Evolutionary conservation across 1,284 basidiomycete genomes (phyloP).

Genomic region (Cronartium quercuum): DNA sequence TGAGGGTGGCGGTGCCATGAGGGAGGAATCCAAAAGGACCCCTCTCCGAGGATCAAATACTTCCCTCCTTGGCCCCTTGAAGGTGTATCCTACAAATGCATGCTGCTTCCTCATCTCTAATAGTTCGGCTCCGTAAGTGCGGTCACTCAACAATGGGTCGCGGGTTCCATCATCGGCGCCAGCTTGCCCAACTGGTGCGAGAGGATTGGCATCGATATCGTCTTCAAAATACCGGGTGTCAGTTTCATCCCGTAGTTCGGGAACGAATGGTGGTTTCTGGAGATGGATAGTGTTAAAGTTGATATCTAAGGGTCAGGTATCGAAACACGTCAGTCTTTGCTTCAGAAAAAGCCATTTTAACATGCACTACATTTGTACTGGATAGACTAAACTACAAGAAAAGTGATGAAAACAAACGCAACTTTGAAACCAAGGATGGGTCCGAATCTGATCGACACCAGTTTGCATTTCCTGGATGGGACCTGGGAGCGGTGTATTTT

Average conservation of each 20-base stretch:
- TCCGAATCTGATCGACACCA: constrained; percentile 52
- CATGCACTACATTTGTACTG: not conserved
- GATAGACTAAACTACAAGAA: not conserved
- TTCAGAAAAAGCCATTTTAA: not conserved
- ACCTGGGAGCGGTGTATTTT: constrained; percentile 23
- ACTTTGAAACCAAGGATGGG: constrained; percentile 77
- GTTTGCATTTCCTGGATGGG: not conserved
- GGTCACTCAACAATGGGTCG: constrained; percentile 78
- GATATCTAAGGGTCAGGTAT: constrained; percentile 50
- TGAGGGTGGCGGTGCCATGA: too few relatives aligned
- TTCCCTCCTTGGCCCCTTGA: constrained; percentile 46
- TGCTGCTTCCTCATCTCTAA: constrained; percentile 82
- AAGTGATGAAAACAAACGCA: not conserved
- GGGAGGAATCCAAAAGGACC: not conserved
- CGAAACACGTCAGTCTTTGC: not conserved
- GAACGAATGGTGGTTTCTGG: constrained; percentile 76
- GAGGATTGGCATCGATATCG: constrained; percentile 82
- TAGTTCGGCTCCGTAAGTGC: constrained; percentile 73
- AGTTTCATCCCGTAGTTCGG: constrained; percentile 67
- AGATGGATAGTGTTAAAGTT: constrained; percentile 76
- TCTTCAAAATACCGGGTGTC: constrained; percentile 65
- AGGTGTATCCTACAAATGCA: constrained; percentile 81
- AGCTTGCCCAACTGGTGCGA: constrained; percentile 72
- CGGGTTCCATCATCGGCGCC: constrained; percentile 72
- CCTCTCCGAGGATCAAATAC: constrained; percentile 38